Evolutionary conservation across 2,329 filamentous ascomycete genomes (phyloP).

Genomic region (Exophiala lecanii-corni): DNA sequence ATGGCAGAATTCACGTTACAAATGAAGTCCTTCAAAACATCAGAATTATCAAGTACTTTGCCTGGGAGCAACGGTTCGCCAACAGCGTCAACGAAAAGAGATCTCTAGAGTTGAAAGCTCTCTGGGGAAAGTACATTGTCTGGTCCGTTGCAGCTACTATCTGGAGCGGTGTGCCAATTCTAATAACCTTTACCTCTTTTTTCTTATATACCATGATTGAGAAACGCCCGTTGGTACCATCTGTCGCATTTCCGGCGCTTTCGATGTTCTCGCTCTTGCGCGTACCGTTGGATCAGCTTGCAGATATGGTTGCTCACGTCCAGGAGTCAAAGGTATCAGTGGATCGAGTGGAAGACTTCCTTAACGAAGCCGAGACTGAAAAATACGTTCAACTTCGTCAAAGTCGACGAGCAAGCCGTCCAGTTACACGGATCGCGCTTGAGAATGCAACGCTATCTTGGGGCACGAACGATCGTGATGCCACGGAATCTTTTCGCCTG

Average conservation of each 20-base stretch:
- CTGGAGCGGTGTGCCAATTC: slow-evolving; percentile 91
- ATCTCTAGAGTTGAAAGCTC: slow-evolving; percentile 66
- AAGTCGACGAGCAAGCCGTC: slow-evolving; percentile 63
- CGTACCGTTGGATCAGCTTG: slow-evolving; percentile 89
- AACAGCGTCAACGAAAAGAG: slow-evolving; percentile 86
- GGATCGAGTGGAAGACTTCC: slow-evolving; percentile 90
- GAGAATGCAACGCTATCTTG: slow-evolving; percentile 81
- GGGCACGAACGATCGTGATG: slow-evolving; percentile 60
- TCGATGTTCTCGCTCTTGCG: slow-evolving; percentile 93
- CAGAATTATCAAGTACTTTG: slow-evolving; percentile 98
- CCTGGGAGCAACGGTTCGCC: slow-evolving; percentile 91
- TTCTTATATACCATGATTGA: slow-evolving; percentile 87
- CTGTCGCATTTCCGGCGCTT: slow-evolving; percentile 90
- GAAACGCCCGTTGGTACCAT: slow-evolving; percentile 82
- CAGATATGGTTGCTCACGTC: slow-evolving; percentile 97
- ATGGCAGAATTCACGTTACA: slow-evolving; percentile 91
- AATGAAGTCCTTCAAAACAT: slow-evolving; percentile 98
- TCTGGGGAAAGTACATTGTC: slow-evolving; percentile 79
- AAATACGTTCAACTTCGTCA: slow-evolving; percentile 82
- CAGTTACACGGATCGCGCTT: slow-evolving; percentile 75
- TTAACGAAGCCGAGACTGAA: slow-evolving; percentile 89
- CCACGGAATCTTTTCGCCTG: slow-evolving; percentile 72
- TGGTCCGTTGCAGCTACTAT: slow-evolving; percentile 90
- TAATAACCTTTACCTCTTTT: slow-evolving; percentile 97
- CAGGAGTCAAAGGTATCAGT: slow-evolving; percentile 96